Evolutionary conservation across 2,329 filamentous ascomycete species (phyloP), one percentile per base, ranked within the genome.

Genomic region (Cryphonectria radicalis): DNA sequence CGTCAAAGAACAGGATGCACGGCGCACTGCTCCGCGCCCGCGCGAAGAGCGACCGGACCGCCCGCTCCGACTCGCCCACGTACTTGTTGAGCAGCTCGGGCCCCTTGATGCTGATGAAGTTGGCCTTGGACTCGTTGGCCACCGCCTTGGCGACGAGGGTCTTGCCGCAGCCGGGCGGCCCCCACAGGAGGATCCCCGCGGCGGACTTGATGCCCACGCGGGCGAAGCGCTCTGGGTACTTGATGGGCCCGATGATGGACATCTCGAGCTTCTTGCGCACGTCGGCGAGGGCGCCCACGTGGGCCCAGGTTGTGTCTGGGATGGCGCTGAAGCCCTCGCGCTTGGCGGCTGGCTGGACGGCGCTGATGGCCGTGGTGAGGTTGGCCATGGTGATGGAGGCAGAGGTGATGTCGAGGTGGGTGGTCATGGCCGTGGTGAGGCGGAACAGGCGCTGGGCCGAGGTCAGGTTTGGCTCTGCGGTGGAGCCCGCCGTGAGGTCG

Each of bases 81-180:
- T 95, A 99, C 82, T 98, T 99, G 85, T 98, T 98, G 63, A 99
- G 88, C 13, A 99, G 86, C 80, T 99, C 96, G 0, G 96, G 96
- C 0, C 96, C 96, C 81, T 98, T 98, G 82, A 99, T 94, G 67
- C 94, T 94, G 81, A 99, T 99, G 84, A 99, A 99, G 81, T 97
- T 98, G 64, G 96, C 96, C 80, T 95, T 94, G 10, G 93, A 95
- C 79, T 97, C 94, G 80, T 97, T 97, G 69, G 96, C 96, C 5
- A 98, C 94, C 4, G 96, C 96, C 82, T 98, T 98, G 25, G 96
- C 96, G 1, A 99, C 90, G 1, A 99, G 88, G 0, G 96, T 99
- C 81, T 99, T 99, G 76, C 96, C 96, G 80, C 96, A 99, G 8
- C 96, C 96, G 0, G 96, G 96, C 0, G 96, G 96, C 0, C 96